Base-by-base conservation (phyloP, 2,329 filamentous ascomycete species). In the Teratosphaeriaceae sp. region DNA sequence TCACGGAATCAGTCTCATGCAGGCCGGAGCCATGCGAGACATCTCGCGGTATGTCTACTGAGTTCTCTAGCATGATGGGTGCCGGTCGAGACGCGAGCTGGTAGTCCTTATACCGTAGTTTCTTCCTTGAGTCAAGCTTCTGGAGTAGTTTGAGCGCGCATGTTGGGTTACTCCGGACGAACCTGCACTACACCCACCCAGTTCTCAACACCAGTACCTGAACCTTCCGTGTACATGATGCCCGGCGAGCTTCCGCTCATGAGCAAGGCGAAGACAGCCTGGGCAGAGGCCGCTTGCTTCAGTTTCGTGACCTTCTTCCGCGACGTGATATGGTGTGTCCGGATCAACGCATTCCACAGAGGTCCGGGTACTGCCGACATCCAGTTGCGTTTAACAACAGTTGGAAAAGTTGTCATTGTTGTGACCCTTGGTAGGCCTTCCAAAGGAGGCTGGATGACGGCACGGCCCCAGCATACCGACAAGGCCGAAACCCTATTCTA, bases 261-360 rank as follows among this genome's bases (percentile, higher is more conserved):
- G 1, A 87, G 67, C 3, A 88, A 66, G 1, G 83, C 77, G 50
- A 76, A 82, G 39, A 81, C 75, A 43, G 79, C 67, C 51, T 76
- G 69, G 36, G 75, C 69, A 23, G 76, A 71, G 5, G 82, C 79
- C 2, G 80, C 79, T 61, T 84, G 82, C 39, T 72, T 77, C 18
- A 89, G 71, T 43, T 71, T 71, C 20, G 71, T 66, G 34, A 82
- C 73, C 58, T 89, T 89, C 60, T 87, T 88, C 50, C 84, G 80
- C 0, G 82, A 88, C 3, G 84, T 88, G 57, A 89, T 88, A 62
- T 89, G 85, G 54, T 89, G 85, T 0, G 85, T 89, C 40, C 83
- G 77, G 47, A 89, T 85, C 35, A 89, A 68, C 22, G 82, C 76
- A 58, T 78, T 75, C 49, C 49, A 51, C 26, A 41, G 16, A n/a